A percentile compares a stretch with the other conserved stretches of the same genome.
phyloP scores from a whole-genome alignment of 192 early-diverging fungal species.

The Backusella tuberculispora region DNA sequence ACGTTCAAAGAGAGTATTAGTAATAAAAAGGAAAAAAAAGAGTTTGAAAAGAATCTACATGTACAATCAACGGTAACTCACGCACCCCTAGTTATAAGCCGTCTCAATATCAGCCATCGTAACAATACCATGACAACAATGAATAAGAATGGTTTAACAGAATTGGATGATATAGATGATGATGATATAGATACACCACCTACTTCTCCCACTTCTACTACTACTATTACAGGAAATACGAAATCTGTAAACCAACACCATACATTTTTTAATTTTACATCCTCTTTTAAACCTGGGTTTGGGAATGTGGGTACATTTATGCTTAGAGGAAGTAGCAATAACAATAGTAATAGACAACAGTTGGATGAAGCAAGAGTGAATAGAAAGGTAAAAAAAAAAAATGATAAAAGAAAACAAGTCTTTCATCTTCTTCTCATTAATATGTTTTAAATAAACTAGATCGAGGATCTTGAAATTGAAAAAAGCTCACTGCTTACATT shows the following conservation, averaged over 20 bases:
- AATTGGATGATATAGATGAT: neutral
- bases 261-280: neutral
- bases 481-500: constrained; percentile 25
- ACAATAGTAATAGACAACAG: neutral
- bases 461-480: constrained; percentile 37
- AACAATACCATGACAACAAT: neutral
- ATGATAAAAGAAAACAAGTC: neutral
- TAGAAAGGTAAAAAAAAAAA: constrained; percentile 26
- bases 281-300: constrained; percentile 16
- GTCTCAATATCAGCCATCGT: constrained; percentile 10
- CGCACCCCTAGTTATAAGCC: constrained; percentile 16
- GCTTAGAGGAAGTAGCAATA: constrained; percentile 6
- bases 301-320: constrained; percentile 6
- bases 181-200: constrained; percentile 8
- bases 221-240: neutral
- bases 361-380: constrained; percentile 29
- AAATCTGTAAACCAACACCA: neutral
- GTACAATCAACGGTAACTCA: neutral
- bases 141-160: neutral
- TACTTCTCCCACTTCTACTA: neutral
- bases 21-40: neutral
- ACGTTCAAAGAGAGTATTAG: neutral
- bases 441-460: constrained; percentile 1
- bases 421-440: neutral
- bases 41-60: constrained; percentile 18